phyloP scores from a whole-genome alignment of 2,329 filamentous ascomycete species.

The Talaromyces sp. region DNA sequence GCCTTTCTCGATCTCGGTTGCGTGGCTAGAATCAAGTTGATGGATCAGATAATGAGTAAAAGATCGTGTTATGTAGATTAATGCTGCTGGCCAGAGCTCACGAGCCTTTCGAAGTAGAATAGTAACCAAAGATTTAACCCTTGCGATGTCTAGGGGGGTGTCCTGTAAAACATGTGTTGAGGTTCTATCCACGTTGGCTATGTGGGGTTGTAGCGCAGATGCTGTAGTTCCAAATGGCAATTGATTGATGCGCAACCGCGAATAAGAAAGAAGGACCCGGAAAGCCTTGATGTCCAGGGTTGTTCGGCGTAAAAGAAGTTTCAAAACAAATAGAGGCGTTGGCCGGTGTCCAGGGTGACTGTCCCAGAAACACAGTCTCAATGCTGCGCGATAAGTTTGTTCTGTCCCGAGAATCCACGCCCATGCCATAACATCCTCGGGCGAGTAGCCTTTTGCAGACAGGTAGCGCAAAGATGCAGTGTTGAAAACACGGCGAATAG shows the following conservation, averaged over 20 bases:
- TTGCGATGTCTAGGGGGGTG: conserved; percentile 21
- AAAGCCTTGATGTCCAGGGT: conserved; percentile 38
- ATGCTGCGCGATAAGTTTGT: conserved; percentile 28
- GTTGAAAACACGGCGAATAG: conserved; percentile 24
- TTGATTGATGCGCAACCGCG: conserved; percentile 28
- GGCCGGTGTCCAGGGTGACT: conserved; percentile 13
- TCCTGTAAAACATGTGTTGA: not conserved
- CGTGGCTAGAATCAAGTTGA: conserved; percentile 4
- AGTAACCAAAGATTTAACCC: conserved; percentile 36
- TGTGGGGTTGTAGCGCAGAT: not conserved
- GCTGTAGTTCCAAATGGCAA: conserved; percentile 15
- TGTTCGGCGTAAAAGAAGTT: conserved; percentile 42
- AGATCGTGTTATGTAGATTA: conserved; percentile 37
- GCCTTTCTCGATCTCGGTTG: not conserved
- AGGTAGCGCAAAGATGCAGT: conserved; percentile 24
- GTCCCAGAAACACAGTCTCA: conserved; percentile 30
- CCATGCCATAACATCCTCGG: conserved; percentile 40
- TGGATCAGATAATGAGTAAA: conserved; percentile 30
- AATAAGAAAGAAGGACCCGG: conserved; percentile 37
- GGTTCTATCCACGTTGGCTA: conserved; percentile 4
- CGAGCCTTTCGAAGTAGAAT: conserved; percentile 49
- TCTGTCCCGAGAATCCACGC: conserved; percentile 41
- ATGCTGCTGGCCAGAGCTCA: conserved; percentile 42
- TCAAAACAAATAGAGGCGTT: conserved; percentile 43
- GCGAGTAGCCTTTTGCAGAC: conserved; percentile 25